Evolutionary conservation across 192 early-diverging fungal genomes (phyloP).

Genomic region (Umbelopsis ramanniana): DNA sequence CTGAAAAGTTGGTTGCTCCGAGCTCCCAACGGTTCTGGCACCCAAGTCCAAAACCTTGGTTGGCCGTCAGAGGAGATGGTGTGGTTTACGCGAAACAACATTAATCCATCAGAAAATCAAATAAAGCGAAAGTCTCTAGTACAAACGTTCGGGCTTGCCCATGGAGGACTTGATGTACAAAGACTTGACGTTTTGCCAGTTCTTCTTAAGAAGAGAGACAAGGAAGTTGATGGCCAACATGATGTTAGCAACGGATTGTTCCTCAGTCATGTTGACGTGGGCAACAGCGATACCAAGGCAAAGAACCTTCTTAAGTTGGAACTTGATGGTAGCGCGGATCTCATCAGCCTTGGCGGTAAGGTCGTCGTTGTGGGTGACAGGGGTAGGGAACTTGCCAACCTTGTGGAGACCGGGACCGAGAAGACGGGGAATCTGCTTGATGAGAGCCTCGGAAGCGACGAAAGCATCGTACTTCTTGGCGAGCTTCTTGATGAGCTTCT

Average conservation of each 20-base stretch:
- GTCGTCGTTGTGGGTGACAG: slow-evolving; percentile 88
- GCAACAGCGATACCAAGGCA: slow-evolving; percentile 97
- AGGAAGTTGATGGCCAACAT: slow-evolving; percentile 99
- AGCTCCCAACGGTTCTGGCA: slow-evolving; percentile 40
- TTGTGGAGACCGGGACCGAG: slow-evolving; percentile 98
- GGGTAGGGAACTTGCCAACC: slow-evolving; percentile 98
- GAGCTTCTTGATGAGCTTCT: slow-evolving; percentile 99
- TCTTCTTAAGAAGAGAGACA: slow-evolving; percentile 97
- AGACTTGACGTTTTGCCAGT: slow-evolving; percentile 99
- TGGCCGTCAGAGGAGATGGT: slow-evolving; percentile 31
- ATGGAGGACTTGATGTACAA: slow-evolving; percentile 97
- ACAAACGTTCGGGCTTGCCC: slow-evolving; percentile 91
- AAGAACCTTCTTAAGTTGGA: slow-evolving; percentile 99
- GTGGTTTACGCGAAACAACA: slow-evolving; percentile 21
- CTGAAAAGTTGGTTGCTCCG: slow-evolving; percentile 20
- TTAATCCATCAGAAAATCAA: background rate
- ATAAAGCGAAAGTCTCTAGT: slow-evolving; percentile 53
- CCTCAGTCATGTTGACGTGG: slow-evolving; percentile 93
- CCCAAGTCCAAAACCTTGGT: slow-evolving; percentile 39
- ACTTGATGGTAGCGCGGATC: slow-evolving; percentile 98
- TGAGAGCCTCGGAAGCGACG: slow-evolving; percentile 94
- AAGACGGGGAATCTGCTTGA: slow-evolving; percentile 99
- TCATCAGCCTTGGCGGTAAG: slow-evolving; percentile 88
- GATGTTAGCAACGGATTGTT: slow-evolving; percentile 89
- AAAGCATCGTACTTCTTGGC: slow-evolving; percentile 99